phyloP scores from a whole-genome alignment of 1,284 basidiomycete genomes.

The Phellinidium pouzarii region DNA sequence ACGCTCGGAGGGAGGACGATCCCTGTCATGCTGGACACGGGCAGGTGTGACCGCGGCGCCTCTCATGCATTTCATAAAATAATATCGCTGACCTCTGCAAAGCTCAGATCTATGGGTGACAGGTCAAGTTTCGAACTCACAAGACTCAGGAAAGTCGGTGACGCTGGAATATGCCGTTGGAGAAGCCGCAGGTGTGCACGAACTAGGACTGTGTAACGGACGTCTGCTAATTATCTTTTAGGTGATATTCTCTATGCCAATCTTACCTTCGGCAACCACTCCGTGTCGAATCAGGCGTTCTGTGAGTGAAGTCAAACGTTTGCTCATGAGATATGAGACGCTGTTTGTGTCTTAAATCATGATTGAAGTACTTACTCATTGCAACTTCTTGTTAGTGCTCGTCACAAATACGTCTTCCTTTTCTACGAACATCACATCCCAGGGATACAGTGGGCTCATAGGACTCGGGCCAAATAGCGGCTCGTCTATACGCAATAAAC shows the following conservation, averaged over 20 bases:
- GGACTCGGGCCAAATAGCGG: slow-evolving; percentile 71
- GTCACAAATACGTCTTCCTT: slow-evolving; percentile 62
- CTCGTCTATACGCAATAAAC: slow-evolving; percentile 53
- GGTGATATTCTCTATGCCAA: slow-evolving; percentile 53
- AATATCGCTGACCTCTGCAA: not conserved
- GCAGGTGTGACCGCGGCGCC: slow-evolving; percentile 26
- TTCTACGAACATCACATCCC: slow-evolving; percentile 48
- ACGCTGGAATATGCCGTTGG: slow-evolving; percentile 65
- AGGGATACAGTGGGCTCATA: slow-evolving; percentile 65
- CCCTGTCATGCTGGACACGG: slow-evolving; percentile 44
- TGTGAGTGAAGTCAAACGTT: slow-evolving; percentile 40
- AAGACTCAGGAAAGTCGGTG: slow-evolving; percentile 49
- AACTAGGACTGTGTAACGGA: not conserved
- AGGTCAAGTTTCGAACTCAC: slow-evolving; percentile 38
- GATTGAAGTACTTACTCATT: not conserved
- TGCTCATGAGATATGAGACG: not conserved
- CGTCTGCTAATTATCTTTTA: slow-evolving; percentile 25
- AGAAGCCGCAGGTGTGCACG: slow-evolving; percentile 43
- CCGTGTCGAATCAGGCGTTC: slow-evolving; percentile 61
- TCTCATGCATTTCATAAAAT: not conserved
- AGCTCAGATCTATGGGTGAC: slow-evolving; percentile 63
- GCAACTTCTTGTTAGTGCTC: slow-evolving; percentile 39
- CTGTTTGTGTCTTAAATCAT: not conserved
- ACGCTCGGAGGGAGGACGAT: slow-evolving; percentile 44
- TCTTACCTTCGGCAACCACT: slow-evolving; percentile 50